Conservation (phyloP, 2,329 filamentous ascomycete genomes). For the Ophiostoma quercus region DNA sequence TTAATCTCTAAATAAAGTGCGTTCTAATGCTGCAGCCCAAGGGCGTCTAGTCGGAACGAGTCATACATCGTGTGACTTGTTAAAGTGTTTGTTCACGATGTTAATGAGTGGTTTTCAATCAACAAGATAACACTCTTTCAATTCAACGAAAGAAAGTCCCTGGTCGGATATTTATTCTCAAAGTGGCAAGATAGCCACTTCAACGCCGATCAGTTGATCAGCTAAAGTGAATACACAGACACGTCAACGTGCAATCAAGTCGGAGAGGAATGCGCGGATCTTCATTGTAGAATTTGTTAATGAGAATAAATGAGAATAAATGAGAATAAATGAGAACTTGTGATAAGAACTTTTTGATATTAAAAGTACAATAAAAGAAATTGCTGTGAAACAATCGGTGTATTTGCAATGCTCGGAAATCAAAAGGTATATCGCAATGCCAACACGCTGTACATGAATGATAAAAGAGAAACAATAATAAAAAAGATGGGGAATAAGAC, state of each 20-base stretch:
- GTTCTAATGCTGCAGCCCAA: background rate
- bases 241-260: background rate
- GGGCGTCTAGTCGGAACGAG: conserved; percentile 1
- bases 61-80: background rate
- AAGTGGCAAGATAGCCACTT: background rate
- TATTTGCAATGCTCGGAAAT: background rate
- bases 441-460: background rate
- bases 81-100: background rate
- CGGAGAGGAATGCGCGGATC: background rate
- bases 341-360: background rate
- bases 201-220: too few species aligned
- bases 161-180: background rate
- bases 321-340: background rate
- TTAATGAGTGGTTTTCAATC: background rate
- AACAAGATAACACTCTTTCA: background rate
- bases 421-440: conserved; percentile 16
- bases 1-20: background rate
- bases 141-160: too few species aligned
- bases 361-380: background rate
- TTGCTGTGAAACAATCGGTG: conserved; percentile 7
- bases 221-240: background rate
- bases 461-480: background rate
- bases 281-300: background rate
- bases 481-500: conserved; percentile 12
- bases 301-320: background rate